Evolutionary conservation across 2,329 filamentous ascomycete genomes (phyloP).

Genomic region (Paecilomyces variotii): DNA sequence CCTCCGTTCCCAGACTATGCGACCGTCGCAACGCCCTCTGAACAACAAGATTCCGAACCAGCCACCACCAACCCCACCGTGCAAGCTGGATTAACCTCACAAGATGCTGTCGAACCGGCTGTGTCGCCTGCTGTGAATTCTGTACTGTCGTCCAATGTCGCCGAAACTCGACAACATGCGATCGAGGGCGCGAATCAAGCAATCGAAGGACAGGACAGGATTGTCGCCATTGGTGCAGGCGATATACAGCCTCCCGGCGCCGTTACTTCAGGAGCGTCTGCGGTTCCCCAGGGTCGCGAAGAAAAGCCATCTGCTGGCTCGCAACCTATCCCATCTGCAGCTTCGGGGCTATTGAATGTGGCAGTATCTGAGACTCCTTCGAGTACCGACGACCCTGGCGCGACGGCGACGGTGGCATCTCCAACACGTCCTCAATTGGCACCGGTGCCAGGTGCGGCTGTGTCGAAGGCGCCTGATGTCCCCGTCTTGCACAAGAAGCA

Average conservation of each 20-base stretch:
- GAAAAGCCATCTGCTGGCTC: conserved; percentile 14
- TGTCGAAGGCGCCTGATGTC: conserved; percentile 11
- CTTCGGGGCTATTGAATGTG: conserved; percentile 13
- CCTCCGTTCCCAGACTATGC: conserved; percentile 32
- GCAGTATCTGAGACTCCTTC: conserved; percentile 15
- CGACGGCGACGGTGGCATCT: conserved; percentile 11
- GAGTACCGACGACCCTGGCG: conserved; percentile 16
- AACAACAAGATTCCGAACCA: conserved; percentile 16
- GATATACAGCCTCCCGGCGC: background rate
- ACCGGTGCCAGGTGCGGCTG: conserved; percentile 8
- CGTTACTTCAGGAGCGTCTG: conserved; percentile 5
- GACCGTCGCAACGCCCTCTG: conserved; percentile 22
- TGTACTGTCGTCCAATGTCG: background rate
- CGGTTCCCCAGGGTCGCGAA: conserved; percentile 7
- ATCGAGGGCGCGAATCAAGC: background rate
- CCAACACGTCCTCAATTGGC: conserved; percentile 12
- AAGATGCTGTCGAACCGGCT: conserved; percentile 13
- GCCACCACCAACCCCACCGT: conserved; percentile 31
- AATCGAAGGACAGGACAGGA: conserved; percentile 1
- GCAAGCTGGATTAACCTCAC: conserved; percentile 8
- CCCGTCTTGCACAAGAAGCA: conserved; percentile 16
- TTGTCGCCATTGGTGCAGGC: conserved; percentile 18
- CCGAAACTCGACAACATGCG: background rate
- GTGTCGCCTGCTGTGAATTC: background rate
- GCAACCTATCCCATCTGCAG: conserved; percentile 48